Evolutionary conservation across 2,329 filamentous ascomycete genomes (phyloP).

Genomic region (Pyrenochaeta sp.): DNA sequence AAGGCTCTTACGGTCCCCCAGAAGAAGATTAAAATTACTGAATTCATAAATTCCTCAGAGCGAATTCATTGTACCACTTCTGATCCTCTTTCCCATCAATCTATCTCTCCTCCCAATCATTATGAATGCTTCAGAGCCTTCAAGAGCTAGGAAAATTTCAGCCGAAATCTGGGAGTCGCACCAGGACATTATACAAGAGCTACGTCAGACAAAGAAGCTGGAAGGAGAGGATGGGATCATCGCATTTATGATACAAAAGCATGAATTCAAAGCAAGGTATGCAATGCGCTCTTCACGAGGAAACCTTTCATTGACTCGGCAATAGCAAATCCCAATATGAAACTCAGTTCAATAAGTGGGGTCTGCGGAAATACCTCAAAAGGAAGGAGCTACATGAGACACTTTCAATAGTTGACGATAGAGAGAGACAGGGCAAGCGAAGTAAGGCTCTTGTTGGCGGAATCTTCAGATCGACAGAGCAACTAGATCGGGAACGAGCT

Average conservation of each 20-base stretch:
- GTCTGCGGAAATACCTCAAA: constrained; percentile 2
- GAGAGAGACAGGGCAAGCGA: background rate
- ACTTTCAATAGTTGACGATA: background rate
- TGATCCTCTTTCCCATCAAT: too few species aligned
- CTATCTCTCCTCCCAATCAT: too few species aligned
- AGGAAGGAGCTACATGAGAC: too few species aligned
- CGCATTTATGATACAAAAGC: background rate
- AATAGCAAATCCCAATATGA: constrained; percentile 6
- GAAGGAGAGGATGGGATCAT: constrained; percentile 3
- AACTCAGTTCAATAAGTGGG: constrained; percentile 1
- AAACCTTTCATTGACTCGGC: too few species aligned
- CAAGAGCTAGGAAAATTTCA: background rate
- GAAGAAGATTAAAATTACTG: too few species aligned
- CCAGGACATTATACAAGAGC: background rate
- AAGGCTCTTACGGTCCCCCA: too few species aligned
- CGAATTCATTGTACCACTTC: too few species aligned
- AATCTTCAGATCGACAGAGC: too few species aligned
- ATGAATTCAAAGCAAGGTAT: background rate
- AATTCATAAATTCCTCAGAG: too few species aligned
- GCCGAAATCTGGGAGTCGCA: background rate
- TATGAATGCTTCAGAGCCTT: too few species aligned
- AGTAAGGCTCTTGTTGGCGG: too few species aligned
- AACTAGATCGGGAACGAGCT: too few species aligned
- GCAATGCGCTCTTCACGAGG: background rate
- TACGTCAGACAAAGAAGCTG: background rate